Conservation (phyloP, 306 rosid genomes). For the Cyamopsis tetragonoloba region DNA sequence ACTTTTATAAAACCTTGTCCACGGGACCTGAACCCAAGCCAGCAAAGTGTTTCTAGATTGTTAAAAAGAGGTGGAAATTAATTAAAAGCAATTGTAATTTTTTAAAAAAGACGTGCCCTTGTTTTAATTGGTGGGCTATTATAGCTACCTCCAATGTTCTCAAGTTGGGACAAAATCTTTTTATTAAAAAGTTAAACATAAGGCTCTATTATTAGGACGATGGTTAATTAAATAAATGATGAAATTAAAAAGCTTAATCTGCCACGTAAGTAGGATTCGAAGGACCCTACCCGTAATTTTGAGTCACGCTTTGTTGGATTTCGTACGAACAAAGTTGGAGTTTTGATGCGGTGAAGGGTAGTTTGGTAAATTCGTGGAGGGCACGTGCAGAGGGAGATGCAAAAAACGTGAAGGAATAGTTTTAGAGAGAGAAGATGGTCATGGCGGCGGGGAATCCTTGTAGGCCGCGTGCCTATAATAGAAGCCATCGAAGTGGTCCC, state of each 20-base stretch:
- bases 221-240: no score
- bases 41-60: conserved; percentile 59
- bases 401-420: conserved; percentile 70
- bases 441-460: conserved; percentile 98
- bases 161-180: conserved; percentile 45
- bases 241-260: conserved; percentile 34
- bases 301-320: conserved; percentile 38
- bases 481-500: conserved; percentile 60
- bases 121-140: conserved; percentile 35
- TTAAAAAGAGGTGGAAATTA: conserved; percentile 36
- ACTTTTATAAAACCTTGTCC: conserved; percentile 58
- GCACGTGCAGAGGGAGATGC: conserved; percentile 44
- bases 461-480: conserved; percentile 57
- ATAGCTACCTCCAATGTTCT: conserved; percentile 20
- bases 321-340: conserved; percentile 50
- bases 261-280: conserved; percentile 56
- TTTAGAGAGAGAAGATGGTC: conserved; percentile 12
- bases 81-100: conserved; percentile 36
- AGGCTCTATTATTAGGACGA: conserved; percentile 22
- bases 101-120: conserved; percentile 28
- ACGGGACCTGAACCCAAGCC: conserved; percentile 71
- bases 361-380: not conserved
- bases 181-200: conserved; percentile 27
- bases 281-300: conserved; percentile 27
- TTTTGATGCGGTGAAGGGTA: not conserved